These are phyloP conservation scores for Neopestalotiopsis sp. DNA, from an alignment of 2,329 filamentous ascomycete genomes.

Conservation along the genomic window DNA sequence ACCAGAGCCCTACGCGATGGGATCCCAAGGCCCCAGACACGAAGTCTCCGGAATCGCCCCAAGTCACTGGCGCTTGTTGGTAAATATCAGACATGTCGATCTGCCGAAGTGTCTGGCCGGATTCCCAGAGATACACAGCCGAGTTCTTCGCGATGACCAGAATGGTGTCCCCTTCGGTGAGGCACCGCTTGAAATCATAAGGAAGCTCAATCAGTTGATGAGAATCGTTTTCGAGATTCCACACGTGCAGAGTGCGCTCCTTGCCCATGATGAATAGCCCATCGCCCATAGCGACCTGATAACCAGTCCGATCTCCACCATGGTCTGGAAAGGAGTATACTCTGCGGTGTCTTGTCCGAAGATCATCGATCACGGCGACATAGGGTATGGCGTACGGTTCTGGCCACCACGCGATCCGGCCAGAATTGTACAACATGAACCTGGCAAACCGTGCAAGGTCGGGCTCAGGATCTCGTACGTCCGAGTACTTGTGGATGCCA, in stretches of 20 bases:
- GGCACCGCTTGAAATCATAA: constrained; percentile 30
- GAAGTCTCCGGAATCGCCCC: constrained; percentile 8
- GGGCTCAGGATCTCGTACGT: constrained; percentile 27
- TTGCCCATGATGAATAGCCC: constrained; percentile 35
- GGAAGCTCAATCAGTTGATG: constrained; percentile 29
- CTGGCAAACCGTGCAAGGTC: constrained; percentile 26
- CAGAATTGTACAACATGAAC: constrained; percentile 35
- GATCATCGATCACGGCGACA: constrained; percentile 35
- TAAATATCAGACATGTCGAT: constrained; percentile 24
- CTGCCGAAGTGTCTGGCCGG: constrained; percentile 25
- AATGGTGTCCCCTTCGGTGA: constrained; percentile 32
- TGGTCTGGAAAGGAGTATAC: constrained; percentile 33
- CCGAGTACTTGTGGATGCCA: constrained; percentile 33
- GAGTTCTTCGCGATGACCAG: constrained; percentile 30
- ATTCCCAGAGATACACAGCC: constrained; percentile 33
- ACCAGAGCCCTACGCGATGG: constrained; percentile 26
- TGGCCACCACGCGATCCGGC: constrained; percentile 37
- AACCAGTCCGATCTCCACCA: constrained; percentile 26
- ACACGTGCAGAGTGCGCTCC: constrained; percentile 31
- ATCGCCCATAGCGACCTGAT: constrained; percentile 35
- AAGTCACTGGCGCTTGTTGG: constrained; percentile 10
- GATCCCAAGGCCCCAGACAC: not conserved
- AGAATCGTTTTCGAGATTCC: constrained; percentile 34
- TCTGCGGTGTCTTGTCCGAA: constrained; percentile 33
- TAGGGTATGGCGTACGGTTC: constrained; percentile 34